These are phyloP conservation scores for Fusarium miscanthi DNA, from an alignment of 2,329 filamentous ascomycete genomes.

Conservation along the genomic window DNA sequence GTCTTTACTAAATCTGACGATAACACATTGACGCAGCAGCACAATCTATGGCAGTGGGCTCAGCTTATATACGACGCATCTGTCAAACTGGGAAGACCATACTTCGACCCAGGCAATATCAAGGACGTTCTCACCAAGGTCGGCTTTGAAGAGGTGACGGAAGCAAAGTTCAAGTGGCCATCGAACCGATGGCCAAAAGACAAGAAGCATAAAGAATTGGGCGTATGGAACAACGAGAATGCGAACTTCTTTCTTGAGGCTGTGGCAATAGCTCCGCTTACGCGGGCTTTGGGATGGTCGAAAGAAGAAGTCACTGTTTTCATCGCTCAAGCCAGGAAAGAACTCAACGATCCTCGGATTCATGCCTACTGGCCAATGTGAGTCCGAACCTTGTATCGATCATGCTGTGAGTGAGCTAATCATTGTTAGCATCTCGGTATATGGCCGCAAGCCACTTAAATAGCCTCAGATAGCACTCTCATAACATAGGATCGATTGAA, in stretches of 20 bases:
- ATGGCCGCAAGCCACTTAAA: neutral
- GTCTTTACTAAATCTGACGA: conserved; percentile 5
- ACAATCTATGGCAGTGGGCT: neutral
- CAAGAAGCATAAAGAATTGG: conserved; percentile 22
- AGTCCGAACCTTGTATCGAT: neutral
- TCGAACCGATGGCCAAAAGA: conserved; percentile 24
- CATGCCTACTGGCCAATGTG: conserved; percentile 35
- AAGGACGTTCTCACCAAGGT: conserved; percentile 4
- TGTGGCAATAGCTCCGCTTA: conserved; percentile 11
- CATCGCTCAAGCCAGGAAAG: conserved; percentile 10
- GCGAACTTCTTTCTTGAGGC: conserved; percentile 2
- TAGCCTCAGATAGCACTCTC: neutral
- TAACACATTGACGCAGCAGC: neutral
- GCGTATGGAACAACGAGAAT: conserved; percentile 22
- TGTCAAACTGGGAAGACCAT: conserved; percentile 6
- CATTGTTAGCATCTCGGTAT: neutral
- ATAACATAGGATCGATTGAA: neutral
- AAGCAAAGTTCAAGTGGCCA: conserved; percentile 22
- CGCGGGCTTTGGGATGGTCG: conserved; percentile 15
- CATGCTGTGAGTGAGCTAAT: neutral
- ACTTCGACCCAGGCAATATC: neutral
- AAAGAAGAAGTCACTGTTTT: conserved; percentile 23
- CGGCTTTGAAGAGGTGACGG: conserved; percentile 5
- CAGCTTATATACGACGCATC: conserved; percentile 14
- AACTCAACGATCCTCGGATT: conserved; percentile 10